Base-by-base conservation (phyloP, 2,329 filamentous ascomycete genomes). In the Dendryphion nanum region DNA sequence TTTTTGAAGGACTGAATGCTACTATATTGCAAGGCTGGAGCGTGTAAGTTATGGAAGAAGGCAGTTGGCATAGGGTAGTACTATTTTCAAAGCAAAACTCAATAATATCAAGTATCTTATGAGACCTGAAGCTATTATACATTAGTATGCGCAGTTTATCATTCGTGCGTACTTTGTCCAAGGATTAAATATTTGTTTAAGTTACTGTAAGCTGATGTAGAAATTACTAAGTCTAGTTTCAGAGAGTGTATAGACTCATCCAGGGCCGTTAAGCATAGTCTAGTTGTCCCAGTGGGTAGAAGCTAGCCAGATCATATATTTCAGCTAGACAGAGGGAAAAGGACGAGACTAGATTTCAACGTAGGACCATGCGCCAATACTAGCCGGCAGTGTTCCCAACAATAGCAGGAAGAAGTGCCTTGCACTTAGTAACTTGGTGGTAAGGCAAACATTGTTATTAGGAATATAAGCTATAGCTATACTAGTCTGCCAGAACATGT, bases 1-100 rank as follows among this genome's bases (percentile, higher is more conserved):
- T 17, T 37, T 56, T 59, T 6, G 57, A 30, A 1, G 53, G 45
- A 0, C 17, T 44, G 32, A 57, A 54, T 6, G 44, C 40, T 45
- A 19, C 31, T 17, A 54, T 26, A 32, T 57, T 15, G 16, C 18
- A 33, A 10, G 31, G 31, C 18, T 20, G 18, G 18, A 33, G 31
- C 18, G 17, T 33, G 18, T 33, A 15, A 19, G 31, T 18, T 8
- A 15, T 33, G 18, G 17, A 17, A 19, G 31, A 33, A 18, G 31
- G 31, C 6, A 33, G 18, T 7, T 17, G 18, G 15, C 31, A 33
- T 17, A 33, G 18, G 31, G 16, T 33, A 8, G 16, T 33, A 8
- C 19, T 33, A 15, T 33, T 33, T 20, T 7, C 31, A 20, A 33
- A 33, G 31, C 18, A 18, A 17, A 33, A 18, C 19, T 33, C 31